These are phyloP conservation scores for Lojkania enalia DNA, from an alignment of 2,329 filamentous ascomycete species.

Conservation along the genomic window DNA sequence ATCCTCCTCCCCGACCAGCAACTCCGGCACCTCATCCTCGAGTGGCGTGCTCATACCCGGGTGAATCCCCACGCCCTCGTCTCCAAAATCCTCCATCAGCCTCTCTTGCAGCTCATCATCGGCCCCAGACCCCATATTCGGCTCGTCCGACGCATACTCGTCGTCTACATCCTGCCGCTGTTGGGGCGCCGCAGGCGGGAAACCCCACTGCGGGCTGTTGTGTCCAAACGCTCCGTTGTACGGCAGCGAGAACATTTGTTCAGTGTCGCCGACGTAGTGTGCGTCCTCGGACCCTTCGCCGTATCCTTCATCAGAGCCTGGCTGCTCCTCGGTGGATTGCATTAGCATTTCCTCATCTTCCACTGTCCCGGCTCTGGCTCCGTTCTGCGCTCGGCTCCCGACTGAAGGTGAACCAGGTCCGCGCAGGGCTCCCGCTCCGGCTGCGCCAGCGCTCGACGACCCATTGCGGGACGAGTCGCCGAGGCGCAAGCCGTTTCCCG, in stretches of 20 bases:
- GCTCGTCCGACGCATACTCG: slow-evolving; percentile 28
- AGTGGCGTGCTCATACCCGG: slow-evolving; percentile 26
- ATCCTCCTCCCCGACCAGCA: slow-evolving; percentile 20
- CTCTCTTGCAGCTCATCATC: slow-evolving; percentile 22
- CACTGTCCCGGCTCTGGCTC: slow-evolving; percentile 39
- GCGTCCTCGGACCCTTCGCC: slow-evolving; percentile 24
- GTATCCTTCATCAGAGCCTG: slow-evolving; percentile 28
- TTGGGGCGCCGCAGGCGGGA: slow-evolving; percentile 2
- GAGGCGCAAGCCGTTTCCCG: slow-evolving; percentile 88
- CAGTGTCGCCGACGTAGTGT: slow-evolving; percentile 4
- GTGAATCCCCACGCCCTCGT: slow-evolving; percentile 20
- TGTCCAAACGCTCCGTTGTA: too few relatives aligned
- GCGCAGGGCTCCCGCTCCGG: slow-evolving; percentile 63
- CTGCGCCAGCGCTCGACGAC: slow-evolving; percentile 87
- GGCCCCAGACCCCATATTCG: slow-evolving; percentile 22
- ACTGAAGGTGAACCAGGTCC: slow-evolving; percentile 41
- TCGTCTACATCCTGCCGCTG: slow-evolving; percentile 4
- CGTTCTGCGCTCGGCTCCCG: slow-evolving; percentile 38
- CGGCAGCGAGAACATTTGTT: neutral
- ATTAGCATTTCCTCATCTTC: slow-evolving; percentile 28
- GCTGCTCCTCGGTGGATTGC: slow-evolving; percentile 8
- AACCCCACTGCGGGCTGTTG: slow-evolving; percentile 2
- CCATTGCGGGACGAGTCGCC: slow-evolving; percentile 85
- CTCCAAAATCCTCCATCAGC: slow-evolving; percentile 38
- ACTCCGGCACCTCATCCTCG: slow-evolving; percentile 19